Percentiles rank a stretch among this genome's conserved stretches.
These are phyloP conservation scores for Excoecaria cochinchinensis DNA, from an alignment of 345 rosid species.

Conservation along the genomic window DNA sequence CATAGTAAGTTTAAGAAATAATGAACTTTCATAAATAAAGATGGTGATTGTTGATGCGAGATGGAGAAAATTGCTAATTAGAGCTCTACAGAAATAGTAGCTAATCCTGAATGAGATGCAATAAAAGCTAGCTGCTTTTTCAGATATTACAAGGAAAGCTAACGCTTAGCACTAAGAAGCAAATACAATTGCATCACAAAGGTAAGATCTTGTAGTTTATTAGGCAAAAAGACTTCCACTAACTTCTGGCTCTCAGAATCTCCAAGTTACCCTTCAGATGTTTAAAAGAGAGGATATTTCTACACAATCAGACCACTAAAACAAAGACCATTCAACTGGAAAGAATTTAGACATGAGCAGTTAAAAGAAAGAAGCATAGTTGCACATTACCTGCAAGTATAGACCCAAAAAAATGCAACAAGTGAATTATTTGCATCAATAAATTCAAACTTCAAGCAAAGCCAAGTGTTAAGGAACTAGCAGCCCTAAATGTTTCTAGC, in stretches of 20 bases:
- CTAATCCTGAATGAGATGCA: not conserved
- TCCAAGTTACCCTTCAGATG: not conserved
- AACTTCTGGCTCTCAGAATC: not conserved
- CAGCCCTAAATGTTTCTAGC: not conserved
- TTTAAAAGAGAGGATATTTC: not conserved
- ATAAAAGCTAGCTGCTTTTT: not conserved
- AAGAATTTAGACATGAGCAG: not conserved
- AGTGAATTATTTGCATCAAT: not conserved
- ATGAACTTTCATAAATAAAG: not conserved
- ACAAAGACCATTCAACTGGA: not conserved
- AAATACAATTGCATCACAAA: not conserved
- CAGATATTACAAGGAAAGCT: not conserved
- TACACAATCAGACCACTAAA: not conserved
- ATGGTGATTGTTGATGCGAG: not conserved
- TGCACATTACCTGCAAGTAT: not conserved
- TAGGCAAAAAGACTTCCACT: not conserved
- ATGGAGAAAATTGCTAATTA: not conserved
- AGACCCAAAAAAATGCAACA: not conserved
- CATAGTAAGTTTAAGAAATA: not conserved
- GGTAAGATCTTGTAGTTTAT: not conserved
- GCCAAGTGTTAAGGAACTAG: not conserved
- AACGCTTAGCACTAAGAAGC: not conserved
- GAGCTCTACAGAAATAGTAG: not conserved
- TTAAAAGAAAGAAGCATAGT: not conserved
- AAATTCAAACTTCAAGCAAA: not conserved